Evolutionary conservation across 352 stramenopile species (phyloP).

Genomic region (Globisporangium megalacanthum): DNA sequence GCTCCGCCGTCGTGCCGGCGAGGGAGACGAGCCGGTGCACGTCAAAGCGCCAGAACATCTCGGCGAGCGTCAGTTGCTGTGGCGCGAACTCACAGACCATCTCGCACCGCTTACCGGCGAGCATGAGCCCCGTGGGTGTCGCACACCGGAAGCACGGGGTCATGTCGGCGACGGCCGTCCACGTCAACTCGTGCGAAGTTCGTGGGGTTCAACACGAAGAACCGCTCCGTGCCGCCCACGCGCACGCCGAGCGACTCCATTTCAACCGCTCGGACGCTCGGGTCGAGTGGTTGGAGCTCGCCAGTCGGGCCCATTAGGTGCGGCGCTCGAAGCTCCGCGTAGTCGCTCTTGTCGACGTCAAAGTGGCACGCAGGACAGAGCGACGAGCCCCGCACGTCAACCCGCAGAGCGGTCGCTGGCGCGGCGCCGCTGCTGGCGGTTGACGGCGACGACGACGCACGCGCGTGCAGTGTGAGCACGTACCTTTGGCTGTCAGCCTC

Average conservation of each 20-base stretch:
- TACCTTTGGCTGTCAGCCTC: constrained; percentile 89
- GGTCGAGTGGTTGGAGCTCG: constrained; percentile 79
- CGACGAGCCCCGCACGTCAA: constrained; percentile 71
- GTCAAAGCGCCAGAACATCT: constrained; percentile 91
- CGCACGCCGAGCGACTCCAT: constrained; percentile 88
- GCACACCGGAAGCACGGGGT: constrained; percentile 87
- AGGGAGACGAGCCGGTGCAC: constrained; percentile 91
- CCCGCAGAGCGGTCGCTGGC: constrained; percentile 20
- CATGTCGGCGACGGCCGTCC: constrained; percentile 65
- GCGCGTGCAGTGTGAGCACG: constrained; percentile 37
- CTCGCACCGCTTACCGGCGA: constrained; percentile 90
- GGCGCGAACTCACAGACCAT: constrained; percentile 97
- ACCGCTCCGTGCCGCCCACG: constrained; percentile 89
- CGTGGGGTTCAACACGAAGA: constrained; percentile 93
- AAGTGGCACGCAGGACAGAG: constrained; percentile 91
- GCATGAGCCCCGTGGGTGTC: constrained; percentile 88
- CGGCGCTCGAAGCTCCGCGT: constrained; percentile 61
- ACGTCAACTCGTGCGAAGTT: constrained; percentile 93
- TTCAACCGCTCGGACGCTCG: constrained; percentile 88
- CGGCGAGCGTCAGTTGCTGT: constrained; percentile 81
- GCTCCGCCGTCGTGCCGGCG: constrained; percentile 88
- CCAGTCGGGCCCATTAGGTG: constrained; percentile 76
- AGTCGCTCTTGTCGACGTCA: constrained; percentile 88
- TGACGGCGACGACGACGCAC: background rate
- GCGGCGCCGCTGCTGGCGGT: background rate